Evolutionary conservation across 2,329 filamentous ascomycete species (phyloP).

Genomic region (Paraphaeosphaeria minitans): DNA sequence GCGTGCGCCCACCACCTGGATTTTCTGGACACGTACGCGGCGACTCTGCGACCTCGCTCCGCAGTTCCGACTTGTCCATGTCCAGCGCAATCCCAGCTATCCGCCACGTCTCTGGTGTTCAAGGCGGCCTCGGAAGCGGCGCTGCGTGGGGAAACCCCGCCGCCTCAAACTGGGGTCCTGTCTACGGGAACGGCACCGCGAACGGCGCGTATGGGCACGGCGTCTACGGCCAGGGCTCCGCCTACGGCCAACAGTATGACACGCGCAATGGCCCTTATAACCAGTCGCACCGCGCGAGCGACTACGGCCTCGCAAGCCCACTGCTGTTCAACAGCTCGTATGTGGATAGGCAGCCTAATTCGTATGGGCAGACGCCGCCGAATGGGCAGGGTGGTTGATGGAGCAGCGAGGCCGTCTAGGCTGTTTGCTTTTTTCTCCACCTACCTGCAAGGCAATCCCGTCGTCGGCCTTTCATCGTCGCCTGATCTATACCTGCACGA

Average conservation of each 20-base stretch:
- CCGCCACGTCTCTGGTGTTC: constrained; percentile 30
- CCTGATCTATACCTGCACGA: too few relatives aligned
- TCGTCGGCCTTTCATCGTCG: too few relatives aligned
- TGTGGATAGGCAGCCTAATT: constrained; percentile 33
- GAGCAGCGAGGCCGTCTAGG: constrained; percentile 18
- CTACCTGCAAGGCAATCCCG: too few relatives aligned
- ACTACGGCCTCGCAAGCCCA: constrained; percentile 46
- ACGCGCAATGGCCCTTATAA: constrained; percentile 22
- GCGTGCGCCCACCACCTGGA: constrained; percentile 34
- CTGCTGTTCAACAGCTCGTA: constrained; percentile 51
- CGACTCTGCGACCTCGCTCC: constrained; percentile 50
- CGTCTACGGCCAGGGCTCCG: constrained; percentile 22
- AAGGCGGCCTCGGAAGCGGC: constrained; percentile 36
- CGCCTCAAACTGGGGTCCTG: constrained; percentile 32
- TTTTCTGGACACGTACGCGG: constrained; percentile 50
- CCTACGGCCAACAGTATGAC: constrained; percentile 18
- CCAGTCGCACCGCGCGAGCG: constrained; percentile 23
- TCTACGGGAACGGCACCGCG: constrained; percentile 24
- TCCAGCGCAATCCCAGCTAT: constrained; percentile 22
- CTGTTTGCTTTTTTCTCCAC: constrained; percentile 7
- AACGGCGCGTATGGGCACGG: constrained; percentile 8
- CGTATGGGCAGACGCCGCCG: constrained; percentile 43
- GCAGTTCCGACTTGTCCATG: constrained; percentile 37
- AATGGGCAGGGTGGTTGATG: constrained; percentile 48
- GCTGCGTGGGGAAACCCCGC: constrained; percentile 40